phyloP scores from a whole-genome alignment of 139 green algal species.

The Micractinium sp. region DNA sequence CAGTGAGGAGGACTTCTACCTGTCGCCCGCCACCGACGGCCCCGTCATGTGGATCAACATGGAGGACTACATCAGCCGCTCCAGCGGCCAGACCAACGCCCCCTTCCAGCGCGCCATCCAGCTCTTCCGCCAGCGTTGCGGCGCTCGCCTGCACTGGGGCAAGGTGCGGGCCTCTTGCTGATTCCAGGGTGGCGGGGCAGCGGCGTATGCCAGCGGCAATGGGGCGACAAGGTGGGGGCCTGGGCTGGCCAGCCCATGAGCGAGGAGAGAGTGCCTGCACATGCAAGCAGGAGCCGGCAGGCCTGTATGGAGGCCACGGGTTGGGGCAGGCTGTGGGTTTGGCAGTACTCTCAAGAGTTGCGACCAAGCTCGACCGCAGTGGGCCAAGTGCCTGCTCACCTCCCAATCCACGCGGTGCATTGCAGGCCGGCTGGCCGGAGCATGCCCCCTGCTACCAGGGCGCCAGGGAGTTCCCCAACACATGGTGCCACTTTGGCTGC shows the following conservation, averaged over 20 bases:
- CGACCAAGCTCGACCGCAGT: no score
- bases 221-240: no score
- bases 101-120: constrained; percentile 43
- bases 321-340: no score
- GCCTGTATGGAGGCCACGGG: no score
- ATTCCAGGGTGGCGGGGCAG: no score
- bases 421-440: constrained; percentile 57
- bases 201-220: no score
- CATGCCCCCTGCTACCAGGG: constrained; percentile 63
- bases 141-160: constrained; percentile 81
- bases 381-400: not conserved
- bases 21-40: constrained; percentile 62
- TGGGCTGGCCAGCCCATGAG: no score
- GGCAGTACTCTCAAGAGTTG: no score
- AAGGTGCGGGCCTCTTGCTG: constrained; percentile 46
- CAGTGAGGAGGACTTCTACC: constrained; percentile 66
- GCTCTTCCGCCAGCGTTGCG: constrained; percentile 59
- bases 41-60: constrained; percentile 85
- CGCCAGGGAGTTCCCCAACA: constrained; percentile 57
- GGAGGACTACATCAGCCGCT: constrained; percentile 69
- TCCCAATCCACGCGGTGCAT: not conserved
- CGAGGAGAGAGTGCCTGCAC: no score
- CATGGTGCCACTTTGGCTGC: constrained; percentile 90
- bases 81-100: constrained; percentile 41
- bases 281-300: no score